Evolutionary conservation across 2,329 filamentous ascomycete genomes (phyloP).

Genomic region (Claviceps sp.): DNA sequence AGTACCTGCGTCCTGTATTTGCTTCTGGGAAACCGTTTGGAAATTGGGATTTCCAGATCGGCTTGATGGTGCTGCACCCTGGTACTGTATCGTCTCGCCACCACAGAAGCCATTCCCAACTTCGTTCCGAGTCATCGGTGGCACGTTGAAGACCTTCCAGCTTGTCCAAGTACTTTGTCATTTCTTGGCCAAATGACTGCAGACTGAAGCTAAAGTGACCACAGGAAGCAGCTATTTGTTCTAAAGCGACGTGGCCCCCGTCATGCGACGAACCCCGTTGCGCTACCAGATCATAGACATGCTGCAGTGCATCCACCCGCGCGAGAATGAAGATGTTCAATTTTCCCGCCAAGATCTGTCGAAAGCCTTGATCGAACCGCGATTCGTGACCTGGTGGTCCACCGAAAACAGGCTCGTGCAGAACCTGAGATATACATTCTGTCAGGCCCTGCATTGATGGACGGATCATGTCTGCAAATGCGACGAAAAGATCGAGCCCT

Average conservation of each 20-base stretch:
- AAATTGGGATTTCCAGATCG: slow-evolving; percentile 33
- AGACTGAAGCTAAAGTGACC: slow-evolving; percentile 85
- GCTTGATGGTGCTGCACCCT: slow-evolving; percentile 14
- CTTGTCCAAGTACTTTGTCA: slow-evolving; percentile 63
- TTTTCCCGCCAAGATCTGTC: slow-evolving; percentile 60
- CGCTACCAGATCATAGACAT: slow-evolving; percentile 64
- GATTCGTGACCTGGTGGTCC: slow-evolving; percentile 26
- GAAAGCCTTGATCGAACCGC: slow-evolving; percentile 56
- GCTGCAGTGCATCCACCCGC: slow-evolving; percentile 56
- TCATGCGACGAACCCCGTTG: slow-evolving; percentile 47
- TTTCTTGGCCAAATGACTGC: slow-evolving; percentile 75
- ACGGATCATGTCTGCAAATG: slow-evolving; percentile 73
- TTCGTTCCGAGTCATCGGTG: slow-evolving; percentile 44
- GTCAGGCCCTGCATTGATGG: slow-evolving; percentile 85
- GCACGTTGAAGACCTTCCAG: slow-evolving; percentile 67
- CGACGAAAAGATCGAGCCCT: slow-evolving; percentile 62
- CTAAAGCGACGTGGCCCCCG: slow-evolving; percentile 69
- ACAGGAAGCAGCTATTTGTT: slow-evolving; percentile 85
- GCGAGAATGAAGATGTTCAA: slow-evolving; percentile 59
- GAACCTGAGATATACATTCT: slow-evolving; percentile 67
- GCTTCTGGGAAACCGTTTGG: slow-evolving; percentile 35
- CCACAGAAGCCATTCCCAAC: slow-evolving; percentile 70
- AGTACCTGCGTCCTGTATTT: slow-evolving; percentile 31
- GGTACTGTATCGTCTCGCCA: slow-evolving; percentile 33
- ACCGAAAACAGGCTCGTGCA: slow-evolving; percentile 67